Evolutionary conservation across 805 yeast species (phyloP).

Genomic region (Candida sphagnicola): DNA sequence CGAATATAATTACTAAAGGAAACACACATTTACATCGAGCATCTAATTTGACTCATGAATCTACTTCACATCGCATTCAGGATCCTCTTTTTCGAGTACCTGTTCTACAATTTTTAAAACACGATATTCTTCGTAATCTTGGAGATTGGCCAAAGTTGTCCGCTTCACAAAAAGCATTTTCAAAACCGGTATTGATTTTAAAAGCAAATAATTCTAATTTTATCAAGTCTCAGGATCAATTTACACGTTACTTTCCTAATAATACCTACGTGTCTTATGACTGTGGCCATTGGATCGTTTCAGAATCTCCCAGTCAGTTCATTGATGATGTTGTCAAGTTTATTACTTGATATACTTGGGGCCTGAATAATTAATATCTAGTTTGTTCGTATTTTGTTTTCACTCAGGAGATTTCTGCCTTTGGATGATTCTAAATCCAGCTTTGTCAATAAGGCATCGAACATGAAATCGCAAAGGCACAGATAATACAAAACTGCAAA

Average conservation of each 20-base stretch:
- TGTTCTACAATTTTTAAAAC: slow-evolving; percentile 18
- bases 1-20: slow-evolving; percentile 31
- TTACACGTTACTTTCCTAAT: slow-evolving; percentile 23
- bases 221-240: slow-evolving; percentile 25
- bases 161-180: slow-evolving; percentile 10
- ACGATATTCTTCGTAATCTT: slow-evolving; percentile 12
- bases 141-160: slow-evolving; percentile 23
- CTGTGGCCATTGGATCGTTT: slow-evolving; percentile 37
- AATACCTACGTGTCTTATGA: slow-evolving; percentile 16
- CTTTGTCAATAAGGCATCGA: neutral
- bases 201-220: slow-evolving; percentile 42
- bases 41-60: neutral
- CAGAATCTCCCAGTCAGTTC: slow-evolving; percentile 34
- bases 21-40: neutral
- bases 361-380: too few species aligned
- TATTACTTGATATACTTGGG: neutral
- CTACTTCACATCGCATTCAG: slow-evolving; percentile 1
- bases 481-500: too few species aligned
- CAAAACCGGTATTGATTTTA: slow-evolving; percentile 39
- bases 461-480: too few species aligned
- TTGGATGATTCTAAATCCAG: neutral
- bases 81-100: slow-evolving; percentile 15
- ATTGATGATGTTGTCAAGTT: slow-evolving; percentile 12
- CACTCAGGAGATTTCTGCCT: neutral
- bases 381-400: neutral